These are phyloP conservation scores for Carex cristatella DNA, from an alignment of 176 grass and related monocot species.

Conservation along the genomic window DNA sequence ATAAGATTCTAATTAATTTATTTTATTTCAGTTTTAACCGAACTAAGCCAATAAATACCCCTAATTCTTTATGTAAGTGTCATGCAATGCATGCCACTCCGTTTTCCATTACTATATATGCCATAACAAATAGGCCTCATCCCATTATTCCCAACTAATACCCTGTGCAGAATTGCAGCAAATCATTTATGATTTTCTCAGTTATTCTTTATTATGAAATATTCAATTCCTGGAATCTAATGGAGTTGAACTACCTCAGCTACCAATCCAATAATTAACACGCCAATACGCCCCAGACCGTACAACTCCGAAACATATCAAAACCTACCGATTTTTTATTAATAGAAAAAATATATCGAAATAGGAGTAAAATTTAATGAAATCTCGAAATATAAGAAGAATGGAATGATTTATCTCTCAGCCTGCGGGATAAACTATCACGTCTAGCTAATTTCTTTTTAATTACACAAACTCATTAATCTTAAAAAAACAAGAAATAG, in stretches of 20 bases:
- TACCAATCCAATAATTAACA: slow-evolving; percentile 10
- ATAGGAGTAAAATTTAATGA: no score
- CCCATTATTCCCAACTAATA: not conserved
- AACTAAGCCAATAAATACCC: no score
- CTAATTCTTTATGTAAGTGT: not conserved
- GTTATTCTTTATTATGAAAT: not conserved
- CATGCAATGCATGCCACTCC: not conserved
- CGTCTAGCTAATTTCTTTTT: no score
- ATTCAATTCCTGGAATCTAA: slow-evolving; percentile 1
- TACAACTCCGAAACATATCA: not conserved
- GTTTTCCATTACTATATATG: not conserved
- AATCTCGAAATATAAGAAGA: no score
- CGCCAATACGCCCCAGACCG: not conserved
- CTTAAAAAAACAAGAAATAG: no score
- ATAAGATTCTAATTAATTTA: no score
- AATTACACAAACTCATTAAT: no score
- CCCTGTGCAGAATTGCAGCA: not conserved
- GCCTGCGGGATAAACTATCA: no score
- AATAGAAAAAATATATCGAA: no score
- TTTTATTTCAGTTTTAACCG: no score
- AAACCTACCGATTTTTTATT: not conserved
- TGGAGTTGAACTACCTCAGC: slow-evolving; percentile 19
- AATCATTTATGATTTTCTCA: not conserved
- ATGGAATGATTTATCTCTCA: no score
- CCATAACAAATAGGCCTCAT: not conserved